Percentiles rank a stretch among this genome's conserved stretches.
phyloP scores from a whole-genome alignment of 2,329 filamentous ascomycete genomes.

The Phaeomoniella chlamydospora region DNA sequence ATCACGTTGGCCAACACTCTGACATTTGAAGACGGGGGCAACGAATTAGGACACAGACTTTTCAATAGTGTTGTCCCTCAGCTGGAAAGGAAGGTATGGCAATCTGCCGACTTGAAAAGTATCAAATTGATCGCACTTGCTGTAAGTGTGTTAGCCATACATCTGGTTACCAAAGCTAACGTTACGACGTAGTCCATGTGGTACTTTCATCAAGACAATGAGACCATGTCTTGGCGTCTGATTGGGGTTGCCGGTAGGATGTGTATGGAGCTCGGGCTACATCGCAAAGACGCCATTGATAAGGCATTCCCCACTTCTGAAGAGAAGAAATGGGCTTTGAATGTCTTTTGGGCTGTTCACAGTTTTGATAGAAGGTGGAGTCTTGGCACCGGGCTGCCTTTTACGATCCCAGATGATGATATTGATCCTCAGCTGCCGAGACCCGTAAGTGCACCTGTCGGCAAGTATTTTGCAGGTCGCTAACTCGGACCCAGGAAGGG shows the following conservation, averaged over 20 bases:
- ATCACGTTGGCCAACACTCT: conserved; percentile 68
- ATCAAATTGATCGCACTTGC: conserved; percentile 44
- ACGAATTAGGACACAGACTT: conserved; percentile 55
- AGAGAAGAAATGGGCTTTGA: conserved; percentile 52
- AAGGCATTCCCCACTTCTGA: conserved; percentile 52
- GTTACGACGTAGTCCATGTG: conserved; percentile 45
- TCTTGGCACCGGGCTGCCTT: conserved; percentile 78
- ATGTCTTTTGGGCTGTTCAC: conserved; percentile 77
- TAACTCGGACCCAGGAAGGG: conserved; percentile 19
- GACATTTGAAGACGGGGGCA: conserved; percentile 65
- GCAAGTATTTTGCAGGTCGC: conserved; percentile 1
- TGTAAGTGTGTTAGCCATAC: conserved; percentile 20
- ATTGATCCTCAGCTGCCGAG: conserved; percentile 68
- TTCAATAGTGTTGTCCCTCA: conserved; percentile 63
- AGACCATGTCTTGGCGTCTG: conserved; percentile 71
- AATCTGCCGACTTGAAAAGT: conserved; percentile 40
- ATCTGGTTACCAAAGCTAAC: conserved; percentile 3
- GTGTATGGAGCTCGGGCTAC: conserved; percentile 70
- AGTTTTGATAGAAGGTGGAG: conserved; percentile 77
- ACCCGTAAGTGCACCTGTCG: conserved; percentile 40
- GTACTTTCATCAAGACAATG: conserved; percentile 74
- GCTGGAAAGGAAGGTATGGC: conserved; percentile 49
- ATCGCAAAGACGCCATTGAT: conserved; percentile 59
- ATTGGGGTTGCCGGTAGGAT: conserved; percentile 71
- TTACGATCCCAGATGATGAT: conserved; percentile 70